Base-by-base conservation (phyloP, 1,139 yeast species). In the Nadsonia commutata region DNA sequence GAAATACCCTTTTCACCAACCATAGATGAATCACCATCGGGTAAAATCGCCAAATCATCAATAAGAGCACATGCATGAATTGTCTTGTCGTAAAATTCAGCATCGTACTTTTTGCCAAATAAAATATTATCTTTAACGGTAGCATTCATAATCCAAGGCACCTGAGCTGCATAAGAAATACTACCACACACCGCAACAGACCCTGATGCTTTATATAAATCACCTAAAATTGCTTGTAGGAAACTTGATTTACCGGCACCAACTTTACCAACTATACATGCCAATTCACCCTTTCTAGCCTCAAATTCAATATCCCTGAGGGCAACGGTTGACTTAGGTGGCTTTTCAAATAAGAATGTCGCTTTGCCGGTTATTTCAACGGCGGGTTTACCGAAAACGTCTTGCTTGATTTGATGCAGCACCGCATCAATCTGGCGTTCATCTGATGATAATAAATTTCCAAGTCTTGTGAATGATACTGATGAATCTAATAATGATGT, bases 1-100 rank as follows among this genome's bases (percentile, higher is more conserved):
- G 93, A 78, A 43, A 84, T 83, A 45, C 95, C 95, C 55, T 83
- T 81, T 61, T 85, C 95, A 44, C 95, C 95, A 45, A 85, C 94
- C 51, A 80, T 74, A 1, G 95, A 83, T 41, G 68, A 73, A 57
- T 83, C 94, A 20, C 93, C 90, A 57, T 82, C 83, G 0, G 94
- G 86, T 43, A 84, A 68, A 31, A 79, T 71, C 40, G 70, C 72
- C 47, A 85, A 60, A 60, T 85, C 95, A 3, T 74, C 74, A 6
- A 66, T 56, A 50, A 85, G 69, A 33, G 85, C 93, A 65, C 95
- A 85, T 0, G 93, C 90, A 44, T 74, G 74, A 37, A 85, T 58
- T 0, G 88, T 82, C 43, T 68, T 68, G 21, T 76, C 66, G 54
- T 84, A 85, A 51, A 78, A 80, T 2, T 67, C 74, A 37, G 76